Percentiles rank a stretch among this genome's conserved stretches.
These are phyloP conservation scores for Diplosphaera chodatii DNA, from an alignment of 139 green algal species.

Conservation along the genomic window DNA sequence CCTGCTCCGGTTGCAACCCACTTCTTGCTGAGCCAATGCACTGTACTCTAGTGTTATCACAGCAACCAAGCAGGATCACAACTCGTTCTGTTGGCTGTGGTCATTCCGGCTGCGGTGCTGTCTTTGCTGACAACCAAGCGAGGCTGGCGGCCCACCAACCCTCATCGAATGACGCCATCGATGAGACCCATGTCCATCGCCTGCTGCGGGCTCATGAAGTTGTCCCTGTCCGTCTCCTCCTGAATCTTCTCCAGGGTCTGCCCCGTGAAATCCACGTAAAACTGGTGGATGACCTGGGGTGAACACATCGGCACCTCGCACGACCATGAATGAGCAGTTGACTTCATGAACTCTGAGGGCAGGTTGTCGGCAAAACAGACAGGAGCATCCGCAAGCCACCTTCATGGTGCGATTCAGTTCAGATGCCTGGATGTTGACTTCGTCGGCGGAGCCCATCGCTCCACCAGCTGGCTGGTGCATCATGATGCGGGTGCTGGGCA, in stretches of 20 bases:
- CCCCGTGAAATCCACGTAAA: constrained; percentile 73
- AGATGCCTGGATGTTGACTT: constrained; percentile 60
- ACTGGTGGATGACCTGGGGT: constrained; percentile 58
- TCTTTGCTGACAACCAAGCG: too few relatives aligned
- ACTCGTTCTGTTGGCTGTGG: too few relatives aligned
- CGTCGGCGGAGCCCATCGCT: constrained; percentile 51
- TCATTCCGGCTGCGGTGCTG: too few relatives aligned
- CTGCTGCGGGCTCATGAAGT: constrained; percentile 75
- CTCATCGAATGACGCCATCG: constrained; percentile 37
- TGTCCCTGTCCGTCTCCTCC: constrained; percentile 72
- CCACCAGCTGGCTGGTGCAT: constrained; percentile 85
- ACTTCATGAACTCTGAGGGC: too few relatives aligned
- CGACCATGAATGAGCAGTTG: too few relatives aligned
- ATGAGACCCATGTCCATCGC: constrained; percentile 60
- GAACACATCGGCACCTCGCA: neutral
- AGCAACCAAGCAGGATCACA: too few relatives aligned
- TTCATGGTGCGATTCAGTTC: constrained; percentile 62
- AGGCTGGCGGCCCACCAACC: too few relatives aligned
- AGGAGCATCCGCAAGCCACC: too few relatives aligned
- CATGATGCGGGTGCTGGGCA: constrained; percentile 89
- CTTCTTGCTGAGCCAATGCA: too few relatives aligned
- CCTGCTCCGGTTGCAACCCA: too few relatives aligned
- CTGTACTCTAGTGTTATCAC: too few relatives aligned
- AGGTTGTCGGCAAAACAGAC: too few relatives aligned
- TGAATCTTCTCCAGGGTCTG: constrained; percentile 67